phyloP scores from a whole-genome alignment of 495 filamentous ascomycete genomes.

The Evernia prunastri region DNA sequence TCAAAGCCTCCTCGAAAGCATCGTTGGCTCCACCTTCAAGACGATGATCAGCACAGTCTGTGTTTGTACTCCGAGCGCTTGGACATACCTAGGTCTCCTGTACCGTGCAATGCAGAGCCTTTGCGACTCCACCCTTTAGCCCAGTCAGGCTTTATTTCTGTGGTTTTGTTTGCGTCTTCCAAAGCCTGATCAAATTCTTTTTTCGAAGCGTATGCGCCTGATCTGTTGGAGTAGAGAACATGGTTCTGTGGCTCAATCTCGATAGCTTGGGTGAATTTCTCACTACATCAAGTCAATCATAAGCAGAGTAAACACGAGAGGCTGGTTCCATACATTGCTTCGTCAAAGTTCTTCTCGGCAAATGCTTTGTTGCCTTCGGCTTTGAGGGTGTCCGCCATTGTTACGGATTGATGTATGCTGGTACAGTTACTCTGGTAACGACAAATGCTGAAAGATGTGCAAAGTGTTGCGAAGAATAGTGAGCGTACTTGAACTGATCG shows the following conservation, averaged over 20 bases:
- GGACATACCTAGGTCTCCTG: slow-evolving; percentile 65
- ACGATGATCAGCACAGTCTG: slow-evolving; percentile 5
- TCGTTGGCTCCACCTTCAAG: slow-evolving; percentile 65
- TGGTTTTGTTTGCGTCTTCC: slow-evolving; percentile 86
- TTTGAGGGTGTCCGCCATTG: slow-evolving; percentile 65
- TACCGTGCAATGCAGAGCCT: slow-evolving; percentile 81
- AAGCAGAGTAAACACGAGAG: not conserved
- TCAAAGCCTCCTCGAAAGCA: slow-evolving; percentile 85
- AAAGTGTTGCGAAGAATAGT: not conserved
- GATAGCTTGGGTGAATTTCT: slow-evolving; percentile 92
- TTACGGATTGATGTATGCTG: slow-evolving; percentile 6
- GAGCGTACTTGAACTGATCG: not conserved
- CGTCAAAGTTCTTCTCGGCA: slow-evolving; percentile 88
- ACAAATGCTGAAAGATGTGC: not conserved
- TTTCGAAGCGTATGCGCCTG: slow-evolving; percentile 89
- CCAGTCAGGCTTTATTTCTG: slow-evolving; percentile 94
- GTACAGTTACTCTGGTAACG: not conserved
- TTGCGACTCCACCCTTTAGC: slow-evolving; percentile 91
- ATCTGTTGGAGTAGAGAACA: slow-evolving; percentile 95
- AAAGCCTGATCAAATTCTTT: slow-evolving; percentile 78
- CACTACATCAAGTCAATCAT: slow-evolving; percentile 44
- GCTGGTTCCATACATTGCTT: slow-evolving; percentile 70
- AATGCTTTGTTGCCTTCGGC: slow-evolving; percentile 98
- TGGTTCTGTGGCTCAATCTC: slow-evolving; percentile 83
- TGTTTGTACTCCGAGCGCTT: not conserved